phyloP scores from a whole-genome alignment of 2,329 filamentous ascomycete species.

The Chalara sp. region DNA sequence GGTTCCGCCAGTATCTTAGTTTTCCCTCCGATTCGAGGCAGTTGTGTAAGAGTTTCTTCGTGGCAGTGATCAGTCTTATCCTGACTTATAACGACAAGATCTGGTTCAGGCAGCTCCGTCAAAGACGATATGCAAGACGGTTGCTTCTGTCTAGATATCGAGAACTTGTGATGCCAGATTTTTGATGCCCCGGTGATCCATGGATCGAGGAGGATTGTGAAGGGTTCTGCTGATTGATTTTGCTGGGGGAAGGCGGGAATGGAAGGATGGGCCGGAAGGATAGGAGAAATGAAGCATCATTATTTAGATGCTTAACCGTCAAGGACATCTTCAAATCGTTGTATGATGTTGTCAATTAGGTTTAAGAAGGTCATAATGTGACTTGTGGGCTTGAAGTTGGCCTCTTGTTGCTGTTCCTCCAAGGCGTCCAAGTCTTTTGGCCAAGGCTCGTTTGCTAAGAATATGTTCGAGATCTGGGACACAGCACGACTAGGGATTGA shows the following conservation, averaged over 20 bases:
- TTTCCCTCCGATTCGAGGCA: conserved; percentile 44
- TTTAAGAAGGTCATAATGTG: conserved; percentile 10
- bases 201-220: conserved; percentile 65
- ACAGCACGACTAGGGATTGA: no score
- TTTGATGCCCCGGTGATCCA: conserved; percentile 58
- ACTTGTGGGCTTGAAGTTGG: not conserved
- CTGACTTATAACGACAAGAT: conserved; percentile 53
- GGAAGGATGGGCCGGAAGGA: conserved; percentile 41
- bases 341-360: conserved; percentile 9
- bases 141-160: conserved; percentile 47
- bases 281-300: conserved; percentile 58
- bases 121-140: conserved; percentile 51
- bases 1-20: conserved; percentile 62
- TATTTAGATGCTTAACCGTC: conserved; percentile 56
- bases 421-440: no score
- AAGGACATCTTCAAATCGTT: conserved; percentile 46
- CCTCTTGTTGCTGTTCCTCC: not conserved
- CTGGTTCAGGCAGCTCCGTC: conserved; percentile 43
- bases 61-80: conserved; percentile 66
- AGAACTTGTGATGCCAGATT: conserved; percentile 54
- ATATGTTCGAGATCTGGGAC: no score
- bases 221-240: conserved; percentile 38
- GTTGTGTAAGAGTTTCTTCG: conserved; percentile 58
- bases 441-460: no score
- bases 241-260: conserved; percentile 26